Evolutionary conservation across 805 yeast species (phyloP).

Genomic region (Scheffersomyces ergatensis): DNA sequence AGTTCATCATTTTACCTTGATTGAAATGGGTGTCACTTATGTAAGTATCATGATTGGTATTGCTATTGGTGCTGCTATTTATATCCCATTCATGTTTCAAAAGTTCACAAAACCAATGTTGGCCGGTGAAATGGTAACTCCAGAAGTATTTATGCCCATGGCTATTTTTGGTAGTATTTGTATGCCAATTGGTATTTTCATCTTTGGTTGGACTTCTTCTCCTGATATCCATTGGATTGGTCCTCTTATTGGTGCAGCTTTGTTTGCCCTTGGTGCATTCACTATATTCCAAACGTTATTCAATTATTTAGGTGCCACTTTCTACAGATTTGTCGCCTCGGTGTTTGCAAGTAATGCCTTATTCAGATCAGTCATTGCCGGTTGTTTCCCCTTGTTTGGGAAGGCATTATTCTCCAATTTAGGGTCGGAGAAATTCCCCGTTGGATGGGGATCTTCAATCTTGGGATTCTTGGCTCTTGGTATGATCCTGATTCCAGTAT

Average conservation of each 20-base stretch:
- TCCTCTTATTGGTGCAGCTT: constrained; percentile 39
- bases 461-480: constrained; percentile 44
- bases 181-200: constrained; percentile 39
- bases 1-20: constrained; percentile 43
- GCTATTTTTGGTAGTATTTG: constrained; percentile 37
- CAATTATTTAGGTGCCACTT: constrained; percentile 46
- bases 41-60: constrained; percentile 49
- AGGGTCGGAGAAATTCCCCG: constrained; percentile 48
- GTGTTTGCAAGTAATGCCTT: constrained; percentile 56
- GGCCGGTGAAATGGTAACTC: constrained; percentile 21
- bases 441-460: constrained; percentile 51
- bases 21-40: constrained; percentile 48
- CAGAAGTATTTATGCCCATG: constrained; percentile 37
- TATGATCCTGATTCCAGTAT: constrained; percentile 46
- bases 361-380: constrained; percentile 48
- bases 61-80: constrained; percentile 30
- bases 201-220: constrained; percentile 49
- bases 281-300: constrained; percentile 47
- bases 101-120: constrained; percentile 17
- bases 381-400: constrained; percentile 63
- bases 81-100: constrained; percentile 21
- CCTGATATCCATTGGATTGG: constrained; percentile 43
- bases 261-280: constrained; percentile 40
- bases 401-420: constrained; percentile 52
- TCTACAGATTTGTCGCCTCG: constrained; percentile 48